Percentiles rank a stretch among this genome's conserved stretches.
These are phyloP conservation scores for Prunus padus DNA, from an alignment of 306 rosid genomes.

Conservation along the genomic window DNA sequence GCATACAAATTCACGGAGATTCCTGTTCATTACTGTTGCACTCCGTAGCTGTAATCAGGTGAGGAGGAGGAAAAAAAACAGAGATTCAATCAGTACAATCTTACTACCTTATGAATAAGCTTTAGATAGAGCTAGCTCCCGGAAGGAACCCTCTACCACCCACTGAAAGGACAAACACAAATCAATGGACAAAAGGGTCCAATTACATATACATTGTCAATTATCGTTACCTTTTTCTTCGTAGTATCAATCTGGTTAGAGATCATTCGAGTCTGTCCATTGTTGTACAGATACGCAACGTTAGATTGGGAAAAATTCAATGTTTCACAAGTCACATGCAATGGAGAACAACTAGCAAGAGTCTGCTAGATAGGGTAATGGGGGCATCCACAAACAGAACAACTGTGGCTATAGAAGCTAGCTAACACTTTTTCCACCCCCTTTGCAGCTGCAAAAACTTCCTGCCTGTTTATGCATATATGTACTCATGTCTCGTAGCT, in stretches of 20 bases:
- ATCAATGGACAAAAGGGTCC: background rate
- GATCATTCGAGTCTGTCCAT: slow-evolving; percentile 46
- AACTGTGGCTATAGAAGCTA: too few relatives aligned
- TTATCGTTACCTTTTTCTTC: slow-evolving; percentile 56
- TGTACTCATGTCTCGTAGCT: too few relatives aligned
- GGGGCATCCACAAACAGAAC: too few relatives aligned
- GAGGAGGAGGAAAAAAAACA: background rate
- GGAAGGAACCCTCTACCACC: background rate
- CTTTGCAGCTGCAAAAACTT: background rate
- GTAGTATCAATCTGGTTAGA: slow-evolving; percentile 49
- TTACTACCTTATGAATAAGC: background rate
- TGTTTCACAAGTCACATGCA: too few relatives aligned
- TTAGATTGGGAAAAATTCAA: background rate
- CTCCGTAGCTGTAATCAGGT: background rate
- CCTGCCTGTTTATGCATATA: background rate
- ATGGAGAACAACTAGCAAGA: too few relatives aligned
- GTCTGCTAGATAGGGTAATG: too few relatives aligned
- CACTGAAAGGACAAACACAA: background rate
- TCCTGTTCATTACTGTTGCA: background rate
- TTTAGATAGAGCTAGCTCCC: background rate
- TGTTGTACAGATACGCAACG: background rate
- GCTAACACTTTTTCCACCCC: background rate
- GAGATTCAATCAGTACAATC: background rate
- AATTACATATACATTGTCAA: background rate
- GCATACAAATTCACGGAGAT: slow-evolving; percentile 49